A percentile compares a stretch with the other conserved stretches of the same genome.
phyloP scores from a whole-genome alignment of 352 stramenopile species.

The Phytopythium boreale region DNA sequence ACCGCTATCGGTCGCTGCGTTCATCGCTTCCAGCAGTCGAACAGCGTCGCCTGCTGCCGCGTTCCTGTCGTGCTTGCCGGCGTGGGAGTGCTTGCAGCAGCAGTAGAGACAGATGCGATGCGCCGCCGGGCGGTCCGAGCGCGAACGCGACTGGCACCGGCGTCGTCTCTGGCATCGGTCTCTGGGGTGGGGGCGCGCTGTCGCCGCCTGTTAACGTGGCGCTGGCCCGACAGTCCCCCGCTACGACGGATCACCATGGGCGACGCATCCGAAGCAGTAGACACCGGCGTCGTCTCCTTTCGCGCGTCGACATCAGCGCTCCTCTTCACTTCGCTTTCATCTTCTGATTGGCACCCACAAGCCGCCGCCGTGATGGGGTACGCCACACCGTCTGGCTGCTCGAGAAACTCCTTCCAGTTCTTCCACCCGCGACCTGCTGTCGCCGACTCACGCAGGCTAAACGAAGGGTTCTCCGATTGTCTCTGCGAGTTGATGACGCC shows the following conservation, averaged over 20 bases:
- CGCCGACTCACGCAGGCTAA: neutral
- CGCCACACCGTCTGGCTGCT: constrained; percentile 26
- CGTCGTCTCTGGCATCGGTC: neutral
- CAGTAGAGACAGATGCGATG: neutral
- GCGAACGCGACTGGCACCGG: neutral
- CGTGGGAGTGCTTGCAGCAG: neutral
- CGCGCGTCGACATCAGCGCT: neutral
- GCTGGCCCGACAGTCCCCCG: constrained; percentile 1
- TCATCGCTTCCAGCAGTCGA: constrained; percentile 39
- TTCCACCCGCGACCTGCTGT: constrained; percentile 17
- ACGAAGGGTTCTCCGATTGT: neutral
- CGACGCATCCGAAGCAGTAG: constrained; percentile 11
- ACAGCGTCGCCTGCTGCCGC: constrained; percentile 22
- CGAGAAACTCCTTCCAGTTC: constrained; percentile 33
- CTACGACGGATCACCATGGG: constrained; percentile 24
- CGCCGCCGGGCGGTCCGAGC: neutral
- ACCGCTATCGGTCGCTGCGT: too few relatives aligned
- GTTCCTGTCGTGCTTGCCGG: neutral
- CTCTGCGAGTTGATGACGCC: neutral
- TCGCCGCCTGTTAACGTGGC: constrained; percentile 5
- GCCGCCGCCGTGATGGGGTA: constrained; percentile 17
- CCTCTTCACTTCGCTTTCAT: neutral
- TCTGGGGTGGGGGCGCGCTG: constrained; percentile 11
- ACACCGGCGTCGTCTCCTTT: neutral
- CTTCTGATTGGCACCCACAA: constrained; percentile 5